Evolutionary conservation across 257 asterid genomes (phyloP), one percentile per base, ranked within the genome.

Genomic region (Fraxinus excelsior): DNA sequence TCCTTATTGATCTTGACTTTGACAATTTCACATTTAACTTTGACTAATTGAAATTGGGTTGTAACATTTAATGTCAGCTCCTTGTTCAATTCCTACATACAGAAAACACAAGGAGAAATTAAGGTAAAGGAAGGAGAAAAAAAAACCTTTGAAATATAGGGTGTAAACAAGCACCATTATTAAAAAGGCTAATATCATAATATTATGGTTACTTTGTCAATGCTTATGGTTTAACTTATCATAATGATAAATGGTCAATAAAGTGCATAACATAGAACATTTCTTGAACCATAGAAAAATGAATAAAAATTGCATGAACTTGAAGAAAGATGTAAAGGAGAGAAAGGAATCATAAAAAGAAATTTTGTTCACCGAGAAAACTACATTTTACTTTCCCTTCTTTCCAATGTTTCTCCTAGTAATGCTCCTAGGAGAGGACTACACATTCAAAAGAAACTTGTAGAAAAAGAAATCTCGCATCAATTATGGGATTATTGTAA

Each of bases 41-140:
- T n/a, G n/a, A n/a, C n/a, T n/a, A n/a, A n/a, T n/a, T n/a, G n/a
- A n/a, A n/a, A n/a, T n/a, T n/a, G n/a, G n/a, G n/a, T n/a, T n/a
- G n/a, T n/a, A n/a, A n/a, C n/a, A n/a, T n/a, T 95, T 78, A 91
- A 82, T 40, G 90, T 82, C 75, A 93, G 80, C 77, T 95, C 98
- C 86, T 82, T 88, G 89, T 93, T 95, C 80, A 88, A 79, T 80
- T 90, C 97, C 98, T 95, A 77, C 65, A 87, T 75, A 72, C 75
- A 79, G 67, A 78, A 73, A 68, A 78, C 46, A 64, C 42, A 75
- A 76, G 73, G 79, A 73, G 66, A 74, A 62, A 58, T 42, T 28
- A 78, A 60, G 72, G 38, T 31, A 13, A 79, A 51, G 68, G 40
- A n/a, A n/a, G n/a, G n/a, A n/a, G 37, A 31, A 60, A 53, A 51